phyloP scores from a whole-genome alignment of 2,329 filamentous ascomycete species.

The Pseudonectria foliicola region DNA sequence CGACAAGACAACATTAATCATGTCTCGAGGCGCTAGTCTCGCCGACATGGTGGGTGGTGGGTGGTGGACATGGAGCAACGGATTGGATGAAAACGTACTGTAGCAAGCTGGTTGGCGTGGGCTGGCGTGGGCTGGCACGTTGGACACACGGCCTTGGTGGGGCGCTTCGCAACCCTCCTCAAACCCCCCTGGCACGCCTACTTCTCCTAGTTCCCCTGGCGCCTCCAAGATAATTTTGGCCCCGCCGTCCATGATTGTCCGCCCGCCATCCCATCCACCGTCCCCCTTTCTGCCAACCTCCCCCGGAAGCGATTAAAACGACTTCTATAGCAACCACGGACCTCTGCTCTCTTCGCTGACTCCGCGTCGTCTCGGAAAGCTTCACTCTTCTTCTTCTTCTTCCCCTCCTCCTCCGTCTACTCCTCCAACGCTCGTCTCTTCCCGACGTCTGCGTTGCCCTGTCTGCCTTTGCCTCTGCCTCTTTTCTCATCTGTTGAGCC shows the following conservation, averaged over 20 bases:
- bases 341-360: conserved; percentile 19
- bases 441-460: conserved; percentile 14
- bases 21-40: no score
- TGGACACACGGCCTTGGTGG: no score
- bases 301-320: conserved; percentile 18
- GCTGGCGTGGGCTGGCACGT: no score
- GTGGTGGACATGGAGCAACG: no score
- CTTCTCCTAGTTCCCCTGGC: conserved; percentile 14
- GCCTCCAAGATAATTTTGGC: conserved; percentile 33
- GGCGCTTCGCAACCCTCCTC: no score
- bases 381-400: conserved; percentile 11
- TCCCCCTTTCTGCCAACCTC: conserved; percentile 26
- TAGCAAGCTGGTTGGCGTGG: no score
- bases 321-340: conserved; percentile 23
- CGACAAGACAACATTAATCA: no score
- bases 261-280: conserved; percentile 9
- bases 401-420: conserved; percentile 7
- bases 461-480: conserved; percentile 9
- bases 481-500: conserved; percentile 1
- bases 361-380: conserved; percentile 19
- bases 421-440: conserved; percentile 9
- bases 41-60: no score
- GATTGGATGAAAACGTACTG: no score
- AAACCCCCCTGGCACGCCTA: no score
- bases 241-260: conserved; percentile 36